Evolutionary conservation across 2,329 filamentous ascomycete genomes (phyloP), one percentile per base, ranked within the genome.

Genomic region (Aspergillus melleus): DNA sequence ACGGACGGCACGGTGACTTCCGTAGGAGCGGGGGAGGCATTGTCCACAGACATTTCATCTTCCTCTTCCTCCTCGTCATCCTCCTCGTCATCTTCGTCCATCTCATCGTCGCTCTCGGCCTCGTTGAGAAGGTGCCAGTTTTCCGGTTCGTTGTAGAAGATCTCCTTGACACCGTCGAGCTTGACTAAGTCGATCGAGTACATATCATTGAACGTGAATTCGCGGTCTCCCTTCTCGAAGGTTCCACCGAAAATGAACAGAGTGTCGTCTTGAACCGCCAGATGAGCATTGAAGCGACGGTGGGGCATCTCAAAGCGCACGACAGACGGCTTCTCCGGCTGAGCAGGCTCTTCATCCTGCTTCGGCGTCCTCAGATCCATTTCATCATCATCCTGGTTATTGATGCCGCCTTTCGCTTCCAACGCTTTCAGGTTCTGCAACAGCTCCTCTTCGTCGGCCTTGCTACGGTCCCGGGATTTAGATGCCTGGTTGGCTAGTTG

Each of bases 201-300:
- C 76, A 99, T 82, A 70, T 99, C 95, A 68, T 97, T 93, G 75
- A 98, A 96, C 0, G 93, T 98, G 70, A 90, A 96, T 75, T 99
- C 95, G 22, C 91, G 86, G 70, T 99, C 95, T 19, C 91, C 94
- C 73, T 96, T 95, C 73, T 99, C 95, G 69, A 90, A 97, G 0
- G 94, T 99, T 19, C 95, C 95, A 30, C 95, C 93, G 70, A 96
- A 98, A 56, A 98, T 91, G 77, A 94, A 99, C 1, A 98, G 83
- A 9, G 91, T 87, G 73, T 99, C 95, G 65, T 93, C 91, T 76
- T 98, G 93, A 0, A 98, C 91, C 0, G 94, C 87, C 44, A 98
- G 79, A 66, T 95, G 90, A 1, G 92, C 89, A 68, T 98, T 98
- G 80, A 99, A 99, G 54, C 95, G 85, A 19, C 88, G 84, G 69